Conservation (phyloP, 352 stramenopile genomes). For the Phytopythium oedochilum region DNA sequence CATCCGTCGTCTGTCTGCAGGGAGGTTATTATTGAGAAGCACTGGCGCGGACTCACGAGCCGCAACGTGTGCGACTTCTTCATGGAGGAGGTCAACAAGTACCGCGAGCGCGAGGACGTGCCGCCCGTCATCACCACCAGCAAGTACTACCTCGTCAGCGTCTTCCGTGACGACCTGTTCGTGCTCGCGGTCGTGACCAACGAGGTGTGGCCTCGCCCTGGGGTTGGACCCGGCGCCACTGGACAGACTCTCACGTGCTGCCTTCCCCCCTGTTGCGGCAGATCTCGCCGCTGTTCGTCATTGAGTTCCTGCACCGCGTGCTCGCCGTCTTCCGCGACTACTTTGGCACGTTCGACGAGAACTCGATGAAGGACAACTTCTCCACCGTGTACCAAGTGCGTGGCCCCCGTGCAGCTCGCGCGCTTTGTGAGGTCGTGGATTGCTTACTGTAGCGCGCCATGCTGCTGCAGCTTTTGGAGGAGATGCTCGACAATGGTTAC, state of each 20-base stretch:
- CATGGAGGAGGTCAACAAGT: conserved; percentile 96
- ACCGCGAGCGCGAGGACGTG: conserved; percentile 82
- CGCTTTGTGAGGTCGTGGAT: neutral
- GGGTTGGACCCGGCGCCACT: no score
- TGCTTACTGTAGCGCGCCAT: neutral
- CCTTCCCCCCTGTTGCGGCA: conserved; percentile 15
- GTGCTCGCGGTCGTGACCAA: conserved; percentile 93
- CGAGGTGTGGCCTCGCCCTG: no score
- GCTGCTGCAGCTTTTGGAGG: conserved; percentile 75
- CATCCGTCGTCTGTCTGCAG: conserved; percentile 25
- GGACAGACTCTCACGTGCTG: conserved; percentile 4
- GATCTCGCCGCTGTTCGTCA: conserved; percentile 86
- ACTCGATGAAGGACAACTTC: conserved; percentile 98
- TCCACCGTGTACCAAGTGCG: conserved; percentile 92
- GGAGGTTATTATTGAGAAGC: conserved; percentile 98
- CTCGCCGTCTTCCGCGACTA: conserved; percentile 96
- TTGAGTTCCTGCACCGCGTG: conserved; percentile 97
- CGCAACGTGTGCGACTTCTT: conserved; percentile 97
- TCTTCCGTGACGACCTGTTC: conserved; percentile 94
- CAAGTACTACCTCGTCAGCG: conserved; percentile 90
- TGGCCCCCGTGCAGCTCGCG: no score
- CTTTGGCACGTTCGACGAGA: conserved; percentile 95
- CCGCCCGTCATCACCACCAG: conserved; percentile 84
- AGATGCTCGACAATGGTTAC: conserved; percentile 98
- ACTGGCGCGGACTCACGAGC: conserved; percentile 94